Percentiles rank a stretch among this genome's conserved stretches.
Evolutionary conservation across 1,139 yeast genomes (phyloP).

Genomic region (Debaryomyces coudertii): DNA sequence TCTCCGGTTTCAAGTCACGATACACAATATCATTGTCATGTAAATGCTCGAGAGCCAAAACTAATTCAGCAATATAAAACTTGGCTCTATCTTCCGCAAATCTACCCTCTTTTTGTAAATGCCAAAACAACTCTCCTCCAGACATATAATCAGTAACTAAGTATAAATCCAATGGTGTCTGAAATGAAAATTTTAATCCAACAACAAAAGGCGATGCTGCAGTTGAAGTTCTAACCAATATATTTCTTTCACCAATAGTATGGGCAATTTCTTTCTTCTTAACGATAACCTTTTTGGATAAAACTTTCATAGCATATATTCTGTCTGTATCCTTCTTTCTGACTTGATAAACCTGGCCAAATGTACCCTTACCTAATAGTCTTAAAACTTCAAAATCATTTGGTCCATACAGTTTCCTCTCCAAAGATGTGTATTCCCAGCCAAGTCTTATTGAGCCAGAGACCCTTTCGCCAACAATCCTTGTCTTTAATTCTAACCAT

Average conservation of each 20-base stretch:
- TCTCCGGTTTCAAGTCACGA: conserved; percentile 94
- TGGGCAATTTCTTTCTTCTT: conserved; percentile 97
- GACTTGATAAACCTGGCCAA: conserved; percentile 97
- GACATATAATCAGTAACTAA: conserved; percentile 97
- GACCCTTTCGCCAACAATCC: conserved; percentile 76
- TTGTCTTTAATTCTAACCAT: conserved; percentile 76
- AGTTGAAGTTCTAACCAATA: conserved; percentile 83
- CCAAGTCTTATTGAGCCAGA: conserved; percentile 75
- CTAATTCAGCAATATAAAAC: conserved; percentile 93
- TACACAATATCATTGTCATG: conserved; percentile 93
- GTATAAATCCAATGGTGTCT: conserved; percentile 88
- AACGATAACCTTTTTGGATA: conserved; percentile 91
- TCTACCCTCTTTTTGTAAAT: conserved; percentile 92
- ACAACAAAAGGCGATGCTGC: conserved; percentile 90
- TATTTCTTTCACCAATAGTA: conserved; percentile 95
- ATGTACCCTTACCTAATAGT: conserved; percentile 92
- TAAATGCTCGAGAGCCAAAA: conserved; percentile 86
- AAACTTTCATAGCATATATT: conserved; percentile 95
- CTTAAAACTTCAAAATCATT: conserved; percentile 90
- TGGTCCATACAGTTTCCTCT: conserved; percentile 84
- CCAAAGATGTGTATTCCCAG: conserved; percentile 68
- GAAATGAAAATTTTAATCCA: conserved; percentile 92
- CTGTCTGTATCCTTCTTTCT: conserved; percentile 85
- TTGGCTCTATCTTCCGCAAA: conserved; percentile 91
- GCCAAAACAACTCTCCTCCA: conserved; percentile 98